phyloP scores from a whole-genome alignment of 768 basidiomycete species.

The Termitomyces sp. region DNA sequence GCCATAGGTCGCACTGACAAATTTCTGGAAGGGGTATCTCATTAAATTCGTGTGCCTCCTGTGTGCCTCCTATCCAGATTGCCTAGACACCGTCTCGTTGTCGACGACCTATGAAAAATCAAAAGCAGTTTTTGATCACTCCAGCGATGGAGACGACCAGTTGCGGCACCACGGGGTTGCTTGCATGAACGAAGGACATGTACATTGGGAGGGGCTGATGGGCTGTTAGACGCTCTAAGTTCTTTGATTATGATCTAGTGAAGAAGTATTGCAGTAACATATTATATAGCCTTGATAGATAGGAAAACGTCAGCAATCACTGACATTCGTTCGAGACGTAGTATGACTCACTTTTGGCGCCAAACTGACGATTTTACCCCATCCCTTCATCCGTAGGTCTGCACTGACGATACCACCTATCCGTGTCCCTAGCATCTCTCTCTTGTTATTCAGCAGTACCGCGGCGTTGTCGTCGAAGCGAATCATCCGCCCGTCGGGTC shows the following conservation, averaged over 20 bases:
- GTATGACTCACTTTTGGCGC: slow-evolving; percentile 72
- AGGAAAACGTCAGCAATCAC: background rate
- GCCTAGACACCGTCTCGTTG: slow-evolving; percentile 76
- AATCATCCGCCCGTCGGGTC: slow-evolving; percentile 84
- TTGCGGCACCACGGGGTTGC: slow-evolving; percentile 24
- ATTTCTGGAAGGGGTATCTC: slow-evolving; percentile 86
- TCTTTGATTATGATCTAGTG: background rate
- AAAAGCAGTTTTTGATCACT: slow-evolving; percentile 61
- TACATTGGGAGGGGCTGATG: slow-evolving; percentile 27
- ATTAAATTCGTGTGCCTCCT: slow-evolving; percentile 57
- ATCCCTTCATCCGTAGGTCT: slow-evolving; percentile 85
- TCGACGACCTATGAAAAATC: slow-evolving; percentile 54
- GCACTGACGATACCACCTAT: slow-evolving; percentile 92
- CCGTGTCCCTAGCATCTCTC: slow-evolving; percentile 92
- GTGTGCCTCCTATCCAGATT: slow-evolving; percentile 61
- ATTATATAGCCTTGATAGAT: slow-evolving; percentile 4
- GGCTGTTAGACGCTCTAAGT: background rate
- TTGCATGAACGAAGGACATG: slow-evolving; percentile 30
- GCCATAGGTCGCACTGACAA: slow-evolving; percentile 70
- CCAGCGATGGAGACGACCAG: slow-evolving; percentile 39
- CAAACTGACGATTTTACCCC: slow-evolving; percentile 90
- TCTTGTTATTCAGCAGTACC: slow-evolving; percentile 91
- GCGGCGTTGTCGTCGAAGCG: slow-evolving; percentile 97
- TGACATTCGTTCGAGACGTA: background rate
- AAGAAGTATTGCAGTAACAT: background rate